Evolutionary conservation across 139 green algal species (phyloP), one percentile per base, ranked within the genome.

Genomic region (Micractinium sp.): DNA sequence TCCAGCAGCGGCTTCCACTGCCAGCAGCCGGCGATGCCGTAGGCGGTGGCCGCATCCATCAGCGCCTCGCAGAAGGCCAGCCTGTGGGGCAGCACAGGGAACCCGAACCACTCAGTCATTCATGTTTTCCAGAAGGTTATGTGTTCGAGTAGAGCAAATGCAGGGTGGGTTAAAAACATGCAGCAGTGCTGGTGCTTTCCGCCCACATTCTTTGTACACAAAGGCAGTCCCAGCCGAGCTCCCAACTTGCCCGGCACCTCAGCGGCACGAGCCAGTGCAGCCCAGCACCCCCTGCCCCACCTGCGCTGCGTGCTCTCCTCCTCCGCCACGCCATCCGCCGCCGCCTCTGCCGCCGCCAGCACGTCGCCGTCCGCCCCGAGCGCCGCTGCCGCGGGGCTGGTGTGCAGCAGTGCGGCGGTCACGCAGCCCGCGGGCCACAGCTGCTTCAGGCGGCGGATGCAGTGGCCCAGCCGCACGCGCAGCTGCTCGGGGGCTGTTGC

Each of bases 1-100:
- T 96, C 90, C 83, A 97, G 88, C 74, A 97, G 77, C 61, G 95
- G 95, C 81, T 95, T 96, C 90, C 93, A 95, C 86, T 92, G 86
- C 93, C 94, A 97, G 88, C 93, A 95, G n/a, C 91, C 90, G 0
- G 85, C 56, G 31, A 97, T 86, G 60, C 92, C 91, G 87, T 93
- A 96, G 2, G 92, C 92, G 14, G 89, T 80, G 1, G 90, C 92
- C 31, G 92, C 93, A 9, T 87, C 69, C 87, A 93, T n/a, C 53
- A 96, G 66, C 47, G 39, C 36, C 19, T 89, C 79, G 9, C 73
- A 86, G 60, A 94, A 89, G 82, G 94, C 90, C 31, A 91, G 74
- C 35, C 56, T 86, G 87, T 76, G 35, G 35, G n/a, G 81, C 47
- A 85, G 79, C 77, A 35, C 31, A 53, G 0, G n/a, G 56, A 7